phyloP scores from a whole-genome alignment of 768 basidiomycete species.

The Russula abietina region DNA sequence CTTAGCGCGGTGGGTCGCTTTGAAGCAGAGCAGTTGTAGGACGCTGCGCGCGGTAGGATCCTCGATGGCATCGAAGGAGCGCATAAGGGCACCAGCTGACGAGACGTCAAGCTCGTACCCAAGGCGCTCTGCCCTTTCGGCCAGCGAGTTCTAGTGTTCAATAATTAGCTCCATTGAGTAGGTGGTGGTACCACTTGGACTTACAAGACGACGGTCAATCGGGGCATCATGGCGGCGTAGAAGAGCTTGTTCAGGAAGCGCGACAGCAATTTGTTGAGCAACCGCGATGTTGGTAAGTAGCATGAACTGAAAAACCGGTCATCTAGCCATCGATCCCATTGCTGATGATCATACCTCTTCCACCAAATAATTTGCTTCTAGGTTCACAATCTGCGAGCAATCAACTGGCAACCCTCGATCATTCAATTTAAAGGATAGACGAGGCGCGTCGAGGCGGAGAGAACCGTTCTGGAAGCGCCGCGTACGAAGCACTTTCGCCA shows the following conservation, averaged over 20 bases:
- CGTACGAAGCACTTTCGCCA: conserved; percentile 67
- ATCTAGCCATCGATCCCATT: neutral
- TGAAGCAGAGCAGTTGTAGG: conserved; percentile 78
- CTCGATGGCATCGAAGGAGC: conserved; percentile 66
- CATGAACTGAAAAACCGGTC: conserved; percentile 65
- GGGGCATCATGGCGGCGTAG: conserved; percentile 92
- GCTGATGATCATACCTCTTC: conserved; percentile 61
- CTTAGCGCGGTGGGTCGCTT: conserved; percentile 92
- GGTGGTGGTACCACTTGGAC: conserved; percentile 27
- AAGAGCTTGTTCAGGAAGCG: conserved; percentile 95
- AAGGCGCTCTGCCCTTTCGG: conserved; percentile 74
- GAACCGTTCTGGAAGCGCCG: conserved; percentile 78
- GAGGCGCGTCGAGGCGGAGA: conserved; percentile 60
- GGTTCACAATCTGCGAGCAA: conserved; percentile 57
- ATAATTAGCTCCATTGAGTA: conserved; percentile 12
- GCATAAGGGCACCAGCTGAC: conserved; percentile 76
- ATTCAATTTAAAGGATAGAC: conserved; percentile 73
- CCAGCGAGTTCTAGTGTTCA: conserved; percentile 56
- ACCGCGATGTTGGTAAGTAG: conserved; percentile 83
- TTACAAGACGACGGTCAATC: conserved; percentile 81
- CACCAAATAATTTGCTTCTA: conserved; percentile 72
- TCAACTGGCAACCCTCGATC: conserved; percentile 75
- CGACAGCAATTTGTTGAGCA: conserved; percentile 88
- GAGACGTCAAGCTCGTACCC: conserved; percentile 78
- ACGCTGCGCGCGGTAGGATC: conserved; percentile 70